These are phyloP conservation scores for Penicillium capsulatum DNA, from an alignment of 2,329 filamentous ascomycete species.

Conservation along the genomic window DNA sequence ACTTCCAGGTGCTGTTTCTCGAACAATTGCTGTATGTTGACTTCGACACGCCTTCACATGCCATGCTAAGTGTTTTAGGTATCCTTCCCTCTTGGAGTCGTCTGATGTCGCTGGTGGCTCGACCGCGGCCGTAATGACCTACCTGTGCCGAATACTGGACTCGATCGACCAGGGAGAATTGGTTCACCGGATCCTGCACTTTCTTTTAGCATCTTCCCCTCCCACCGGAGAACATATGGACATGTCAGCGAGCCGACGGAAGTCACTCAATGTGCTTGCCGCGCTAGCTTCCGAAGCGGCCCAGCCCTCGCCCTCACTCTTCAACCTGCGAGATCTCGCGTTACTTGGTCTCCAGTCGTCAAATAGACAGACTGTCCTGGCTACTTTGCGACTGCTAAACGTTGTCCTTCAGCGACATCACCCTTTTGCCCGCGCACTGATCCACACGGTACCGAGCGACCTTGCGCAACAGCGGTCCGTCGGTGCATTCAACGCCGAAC, in stretches of 20 bases:
- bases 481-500: constrained; percentile 40
- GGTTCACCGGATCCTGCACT: constrained; percentile 88
- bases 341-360: constrained; percentile 77
- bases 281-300: constrained; percentile 73
- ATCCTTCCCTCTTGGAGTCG: constrained; percentile 91
- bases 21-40: constrained; percentile 77
- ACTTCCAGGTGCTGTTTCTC: constrained; percentile 94
- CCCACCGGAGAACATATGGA: constrained; percentile 57
- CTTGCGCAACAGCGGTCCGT: constrained; percentile 32
- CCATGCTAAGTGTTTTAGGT: constrained; percentile 50
- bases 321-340: constrained; percentile 88
- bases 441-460: constrained; percentile 53
- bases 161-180: constrained; percentile 89
- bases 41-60: no score
- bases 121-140: constrained; percentile 90
- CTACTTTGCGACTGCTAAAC: constrained; percentile 81
- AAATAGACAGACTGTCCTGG: constrained; percentile 83
- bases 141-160: constrained; percentile 84
- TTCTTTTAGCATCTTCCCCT: constrained; percentile 73
- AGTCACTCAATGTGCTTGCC: constrained; percentile 81
- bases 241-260: constrained; percentile 64
- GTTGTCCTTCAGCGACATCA: constrained; percentile 84
- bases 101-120: constrained; percentile 96
- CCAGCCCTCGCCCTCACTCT: constrained; percentile 74
- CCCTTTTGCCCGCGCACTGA: constrained; percentile 66